phyloP scores from a whole-genome alignment of 2,329 filamentous ascomycete species.

The Aspergillus fumigatiaffinis region DNA sequence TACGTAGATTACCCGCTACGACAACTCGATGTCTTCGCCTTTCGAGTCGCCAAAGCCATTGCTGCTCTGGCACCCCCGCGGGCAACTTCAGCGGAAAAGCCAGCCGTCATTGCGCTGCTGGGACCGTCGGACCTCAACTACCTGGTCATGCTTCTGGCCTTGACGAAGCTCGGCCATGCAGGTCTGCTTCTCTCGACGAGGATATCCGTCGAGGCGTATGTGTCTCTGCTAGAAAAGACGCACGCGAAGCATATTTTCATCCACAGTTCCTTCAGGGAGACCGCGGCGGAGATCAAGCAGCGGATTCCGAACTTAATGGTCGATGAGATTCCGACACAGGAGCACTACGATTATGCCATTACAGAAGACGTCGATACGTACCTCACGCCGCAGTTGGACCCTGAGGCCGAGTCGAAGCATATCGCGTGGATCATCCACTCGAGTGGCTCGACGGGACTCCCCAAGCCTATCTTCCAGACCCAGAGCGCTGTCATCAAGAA shows the following conservation, averaged over 20 bases:
- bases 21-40: constrained; percentile 40
- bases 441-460: constrained; percentile 57
- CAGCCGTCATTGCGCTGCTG: constrained; percentile 47
- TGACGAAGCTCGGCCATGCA: constrained; percentile 54
- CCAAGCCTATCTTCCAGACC: constrained; percentile 60
- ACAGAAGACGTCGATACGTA: constrained; percentile 17
- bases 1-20: constrained; percentile 48
- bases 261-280: constrained; percentile 20
- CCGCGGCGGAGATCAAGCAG: constrained; percentile 18
- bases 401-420: constrained; percentile 26
- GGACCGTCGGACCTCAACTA: constrained; percentile 54
- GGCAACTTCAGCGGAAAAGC: constrained; percentile 22
- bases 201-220: constrained; percentile 50
- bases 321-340: constrained; percentile 24
- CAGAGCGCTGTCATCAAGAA: constrained; percentile 51
- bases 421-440: constrained; percentile 48
- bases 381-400: constrained; percentile 22
- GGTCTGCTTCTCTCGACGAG: constrained; percentile 53
- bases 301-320: constrained; percentile 19
- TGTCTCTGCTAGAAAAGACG: constrained; percentile 45
- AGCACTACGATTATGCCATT: constrained; percentile 17
- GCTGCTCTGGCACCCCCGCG: constrained; percentile 19
- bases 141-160: constrained; percentile 51
- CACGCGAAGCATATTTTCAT: constrained; percentile 34
- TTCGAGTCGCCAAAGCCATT: constrained; percentile 28